These are phyloP conservation scores for Priceomyces haplophilus DNA, from an alignment of 805 yeast species.

Conservation along the genomic window DNA sequence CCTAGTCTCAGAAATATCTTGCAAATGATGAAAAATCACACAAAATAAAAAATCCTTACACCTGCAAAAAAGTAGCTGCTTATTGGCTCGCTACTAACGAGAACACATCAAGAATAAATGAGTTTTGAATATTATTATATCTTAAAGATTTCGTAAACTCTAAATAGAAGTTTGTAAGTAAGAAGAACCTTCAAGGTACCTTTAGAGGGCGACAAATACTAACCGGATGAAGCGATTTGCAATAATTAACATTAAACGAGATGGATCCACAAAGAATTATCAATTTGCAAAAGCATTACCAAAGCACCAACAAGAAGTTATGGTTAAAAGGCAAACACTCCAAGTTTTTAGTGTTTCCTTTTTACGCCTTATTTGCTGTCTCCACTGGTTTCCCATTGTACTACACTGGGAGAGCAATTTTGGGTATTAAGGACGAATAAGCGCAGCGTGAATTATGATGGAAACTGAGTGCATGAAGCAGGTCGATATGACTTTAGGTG, in stretches of 20 bases:
- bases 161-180: neutral
- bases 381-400: constrained; percentile 63
- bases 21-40: too few relatives aligned
- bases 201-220: neutral
- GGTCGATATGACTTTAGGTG: neutral
- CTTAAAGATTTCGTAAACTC: neutral
- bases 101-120: neutral
- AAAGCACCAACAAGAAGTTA: constrained; percentile 39
- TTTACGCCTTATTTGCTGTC: constrained; percentile 68
- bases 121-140: neutral
- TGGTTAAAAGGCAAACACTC: constrained; percentile 51
- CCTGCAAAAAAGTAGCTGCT: constrained; percentile 1
- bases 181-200: too few relatives aligned
- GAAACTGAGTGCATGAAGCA: neutral
- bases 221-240: neutral
- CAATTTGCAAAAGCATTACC: constrained; percentile 44
- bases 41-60: constrained; percentile 3
- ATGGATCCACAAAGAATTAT: constrained; percentile 49
- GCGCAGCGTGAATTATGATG: neutral
- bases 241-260: neutral
- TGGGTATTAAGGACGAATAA: constrained; percentile 56
- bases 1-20: neutral
- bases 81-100: neutral
- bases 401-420: constrained; percentile 69
- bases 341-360: constrained; percentile 71